Percentiles rank a stretch among this genome's conserved stretches.
Conservation (phyloP, 805 yeast species). For the Jamesozyma spencerorum region DNA sequence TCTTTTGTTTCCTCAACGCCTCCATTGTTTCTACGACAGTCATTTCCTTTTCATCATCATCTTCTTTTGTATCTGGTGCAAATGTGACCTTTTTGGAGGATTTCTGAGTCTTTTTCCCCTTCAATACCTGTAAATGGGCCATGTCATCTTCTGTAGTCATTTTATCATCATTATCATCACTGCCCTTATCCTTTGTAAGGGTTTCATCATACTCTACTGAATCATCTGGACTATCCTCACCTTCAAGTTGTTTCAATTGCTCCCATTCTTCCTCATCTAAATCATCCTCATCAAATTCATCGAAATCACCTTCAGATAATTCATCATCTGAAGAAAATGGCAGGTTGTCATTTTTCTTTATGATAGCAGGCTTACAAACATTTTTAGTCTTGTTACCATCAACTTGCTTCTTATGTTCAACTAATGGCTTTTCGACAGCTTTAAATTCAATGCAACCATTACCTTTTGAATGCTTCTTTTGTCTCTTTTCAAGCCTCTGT, state of each 20-base stretch:
- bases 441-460: background rate
- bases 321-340: constrained; percentile 38
- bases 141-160: constrained; percentile 31
- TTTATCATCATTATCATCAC: constrained; percentile 18
- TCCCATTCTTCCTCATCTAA: constrained; percentile 30
- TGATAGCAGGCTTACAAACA: background rate
- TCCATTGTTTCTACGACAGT: constrained; percentile 32
- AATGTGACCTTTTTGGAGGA: background rate
- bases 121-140: constrained; percentile 36
- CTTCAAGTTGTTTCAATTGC: constrained; percentile 25
- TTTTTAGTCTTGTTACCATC: background rate
- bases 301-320: constrained; percentile 36
- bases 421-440: background rate
- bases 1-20: constrained; percentile 25
- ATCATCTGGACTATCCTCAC: constrained; percentile 9
- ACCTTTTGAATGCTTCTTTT: constrained; percentile 8
- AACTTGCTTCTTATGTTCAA: background rate
- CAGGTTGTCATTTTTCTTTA: constrained; percentile 22
- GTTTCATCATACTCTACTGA: constrained; percentile 9
- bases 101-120: constrained; percentile 18
- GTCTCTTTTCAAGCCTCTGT: constrained; percentile 31
- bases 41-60: constrained; percentile 22
- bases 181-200: constrained; percentile 4
- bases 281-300: constrained; percentile 34
- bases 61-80: constrained; percentile 3